Base-by-base conservation (phyloP, 768 basidiomycete species). In the Kwoniella europaea region DNA sequence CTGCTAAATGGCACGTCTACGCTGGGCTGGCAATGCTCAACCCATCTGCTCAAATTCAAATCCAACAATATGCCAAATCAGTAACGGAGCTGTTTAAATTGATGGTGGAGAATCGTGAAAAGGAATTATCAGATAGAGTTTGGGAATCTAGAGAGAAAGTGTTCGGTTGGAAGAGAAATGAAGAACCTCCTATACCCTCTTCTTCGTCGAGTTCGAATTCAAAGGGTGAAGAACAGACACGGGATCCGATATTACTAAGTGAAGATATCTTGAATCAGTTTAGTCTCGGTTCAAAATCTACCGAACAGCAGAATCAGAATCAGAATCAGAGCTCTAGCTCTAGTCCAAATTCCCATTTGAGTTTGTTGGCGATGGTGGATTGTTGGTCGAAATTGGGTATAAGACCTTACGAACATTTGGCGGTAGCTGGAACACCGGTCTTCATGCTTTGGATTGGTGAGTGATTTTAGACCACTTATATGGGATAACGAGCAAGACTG, bases 1-100 rank as follows among this genome's bases (percentile, higher is more conserved):
- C 93, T 55, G 97, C 94, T 83, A 91, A 94, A 71, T 99, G 94
- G 94, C 96, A 99, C 84, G 96, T 99, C 79, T 99, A 99, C 82
- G 96, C 96, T 15, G 96, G 97, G 1, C 88, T 99, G n/a, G 96
- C 96, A 0, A 93, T 98, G 81, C 88, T 99, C 72, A 98, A 99
- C 84, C 96, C 97, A 4, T 90, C 88, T 12, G 97, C 97, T 0
- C 88, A 88, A 53, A 83, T 87, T 1, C 96, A 98, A 82, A 98
- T 99, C 74, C 88, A 97, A 76, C 93, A 96, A 74, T 99, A 90
- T 80, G 90, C 96, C 3, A 88, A 88, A 69, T 91, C 90, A 77
- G 89, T 90, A 9, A 92, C 91, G 2, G 94, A 93, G 68, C 87
- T 98, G 35, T 98, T 94, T 87, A 98, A 98, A 84, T 87, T 99